Evolutionary conservation across 2,329 filamentous ascomycete genomes (phyloP).

Genomic region (Fusarium pseudograminearum): DNA sequence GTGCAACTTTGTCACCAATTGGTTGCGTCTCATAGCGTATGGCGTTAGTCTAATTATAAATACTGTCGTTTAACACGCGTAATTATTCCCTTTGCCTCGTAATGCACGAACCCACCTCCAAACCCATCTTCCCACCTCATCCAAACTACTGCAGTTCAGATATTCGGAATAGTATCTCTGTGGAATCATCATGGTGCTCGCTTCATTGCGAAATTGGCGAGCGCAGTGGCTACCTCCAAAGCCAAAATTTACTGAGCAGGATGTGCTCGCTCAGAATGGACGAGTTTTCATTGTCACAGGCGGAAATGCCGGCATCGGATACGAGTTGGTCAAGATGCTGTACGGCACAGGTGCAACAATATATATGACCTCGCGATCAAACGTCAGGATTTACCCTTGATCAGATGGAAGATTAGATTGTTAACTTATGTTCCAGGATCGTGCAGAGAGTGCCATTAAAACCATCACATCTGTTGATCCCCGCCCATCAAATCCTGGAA

Average conservation of each 20-base stretch:
- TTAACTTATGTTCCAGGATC: background rate
- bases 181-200: background rate
- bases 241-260: background rate
- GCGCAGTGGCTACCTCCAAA: background rate
- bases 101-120: background rate
- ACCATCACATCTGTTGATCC: background rate
- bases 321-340: background rate
- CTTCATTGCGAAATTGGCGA: background rate
- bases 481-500: background rate
- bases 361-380: background rate
- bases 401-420: rapidly evolving
- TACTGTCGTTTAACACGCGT: background rate
- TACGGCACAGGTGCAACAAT: background rate
- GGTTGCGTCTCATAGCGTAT: background rate
- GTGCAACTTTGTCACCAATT: background rate
- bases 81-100: background rate
- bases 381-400: background rate
- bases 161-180: background rate
- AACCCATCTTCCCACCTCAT: background rate
- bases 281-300: background rate
- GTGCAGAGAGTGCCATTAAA: background rate
- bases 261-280: background rate
- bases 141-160: background rate
- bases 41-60: background rate
- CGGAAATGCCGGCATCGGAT: background rate